Conservation (phyloP, 768 basidiomycete species). For the Coprinopsis strossmayeri region DNA sequence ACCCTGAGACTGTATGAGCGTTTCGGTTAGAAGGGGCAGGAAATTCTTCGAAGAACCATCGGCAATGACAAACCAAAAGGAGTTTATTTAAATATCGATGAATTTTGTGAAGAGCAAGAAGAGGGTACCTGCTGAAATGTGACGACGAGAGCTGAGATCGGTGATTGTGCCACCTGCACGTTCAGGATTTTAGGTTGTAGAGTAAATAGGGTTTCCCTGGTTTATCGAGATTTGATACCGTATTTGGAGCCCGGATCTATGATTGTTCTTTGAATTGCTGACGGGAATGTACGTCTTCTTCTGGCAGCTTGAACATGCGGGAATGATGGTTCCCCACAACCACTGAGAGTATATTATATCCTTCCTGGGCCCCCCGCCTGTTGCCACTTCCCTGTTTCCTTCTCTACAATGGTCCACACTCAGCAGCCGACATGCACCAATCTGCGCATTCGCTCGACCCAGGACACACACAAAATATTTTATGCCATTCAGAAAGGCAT, state of each 20-base stretch:
- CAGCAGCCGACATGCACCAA: constrained; percentile 71
- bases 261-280: constrained; percentile 1
- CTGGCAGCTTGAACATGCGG: constrained; percentile 7
- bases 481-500: constrained; percentile 57
- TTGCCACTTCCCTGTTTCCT: not conserved
- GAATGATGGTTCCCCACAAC: constrained; percentile 8
- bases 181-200: constrained; percentile 45
- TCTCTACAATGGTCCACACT: constrained; percentile 26
- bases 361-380: constrained; percentile 13
- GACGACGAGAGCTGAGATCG: not conserved
- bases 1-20: too few relatives aligned
- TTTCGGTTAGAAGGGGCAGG: too few relatives aligned
- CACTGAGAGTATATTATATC: constrained; percentile 3
- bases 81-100: too few relatives aligned
- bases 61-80: too few relatives aligned
- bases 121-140: constrained; percentile 8
- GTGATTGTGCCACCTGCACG: not conserved
- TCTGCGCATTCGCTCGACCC: constrained; percentile 68
- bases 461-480: constrained; percentile 79
- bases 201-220: constrained; percentile 42
- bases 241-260: not conserved
- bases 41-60: too few relatives aligned
- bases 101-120: constrained; percentile 9
- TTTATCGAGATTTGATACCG: constrained; percentile 1
- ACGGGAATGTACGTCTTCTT: constrained; percentile 7